Base-by-base conservation (phyloP, 1,284 basidiomycete genomes). In the Vanrija sp. region DNA sequence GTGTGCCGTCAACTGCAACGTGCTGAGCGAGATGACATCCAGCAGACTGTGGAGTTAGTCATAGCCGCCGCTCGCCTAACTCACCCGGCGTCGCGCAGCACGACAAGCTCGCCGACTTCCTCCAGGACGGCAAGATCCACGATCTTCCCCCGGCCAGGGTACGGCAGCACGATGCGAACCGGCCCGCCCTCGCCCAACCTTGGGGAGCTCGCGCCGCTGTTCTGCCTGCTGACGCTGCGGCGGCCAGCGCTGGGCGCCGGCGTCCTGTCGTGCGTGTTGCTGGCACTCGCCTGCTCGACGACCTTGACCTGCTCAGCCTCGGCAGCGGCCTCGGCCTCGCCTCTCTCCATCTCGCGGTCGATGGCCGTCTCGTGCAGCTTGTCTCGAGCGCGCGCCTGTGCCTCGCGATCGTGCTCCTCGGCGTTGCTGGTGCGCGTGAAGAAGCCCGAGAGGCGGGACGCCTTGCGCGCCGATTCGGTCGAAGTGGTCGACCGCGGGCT, bases 31-130 rank as follows among this genome's bases (percentile, higher is more conserved):
- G 45, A 69, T 61, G n/a, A 68, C 47, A 41, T 73, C 72, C 2
- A 73, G 61, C 6, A 68, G 50, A 0, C 68, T 69, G 46, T 5
- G 7, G 20, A 35, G 12, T n/a, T 38, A 24, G 38, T n/a, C 3
- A 25, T n/a, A 51, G 38, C 8, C 25, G 51, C 15, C 38, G 18
- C 16, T 16, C 5, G 15, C 62, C 62, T 49, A 39, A 31, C 31
- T 31, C 31, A 69, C 67, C 72, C 69, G 19, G 61, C 62, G 41
- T 74, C 69, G n/a, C 72, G 54, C 18, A 74, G 51, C 5, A 69
- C 59, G 6, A 61, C 57, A 15, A 72, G 57, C 20, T 56, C 37
- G 6, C 60, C 62, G 1, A 63, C 25, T 19, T 65, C 62, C 49
- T 67, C 61, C 8, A 67, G 56, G 16, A 66, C 68, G 23, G 62